Evolutionary conservation across 2,329 filamentous ascomycete species (phyloP), one percentile per base, ranked within the genome.

Genomic region (Paracamarosporium sp.): DNA sequence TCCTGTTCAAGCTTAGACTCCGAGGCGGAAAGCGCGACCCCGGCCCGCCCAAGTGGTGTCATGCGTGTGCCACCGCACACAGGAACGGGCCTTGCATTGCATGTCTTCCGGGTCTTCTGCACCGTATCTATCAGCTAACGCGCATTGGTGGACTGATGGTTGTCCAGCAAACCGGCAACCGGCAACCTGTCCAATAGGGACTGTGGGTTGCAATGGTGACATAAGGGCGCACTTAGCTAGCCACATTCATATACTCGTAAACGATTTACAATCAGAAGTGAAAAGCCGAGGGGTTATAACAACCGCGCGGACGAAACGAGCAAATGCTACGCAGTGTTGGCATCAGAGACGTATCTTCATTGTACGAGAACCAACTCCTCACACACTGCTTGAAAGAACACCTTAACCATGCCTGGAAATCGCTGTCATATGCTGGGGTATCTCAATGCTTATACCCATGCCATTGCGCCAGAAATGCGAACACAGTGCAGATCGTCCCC

Each of bases 371-470:
- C 15, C 12, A 38, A 27, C 9, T n/a, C n/a, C 4, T 22, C 31
- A 25, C 25, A 41, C 24, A 24, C 15, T 40, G 20, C 27, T 30
- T 31, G 12, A 35, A 51, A 30, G 25, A 51, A 41, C 27, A 31
- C 48, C 24, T 52, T 11, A 25, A 13, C n/a, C 3, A 52, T 7
- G 38, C 20, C 30, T 28, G n/a, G 22, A 53, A 45, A 17, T n/a
- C 40, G 40, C 41, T 45, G 17, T 40, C 27, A 36, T n/a, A 53
- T 45, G 50, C 40, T 30, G 40, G 50, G 50, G 48, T 51, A 51
- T 51, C 31, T 36, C 48, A 40, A 50, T 40, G 48, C 48, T 51
- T 25, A 51, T 41, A 36, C 48, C 48, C 35, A 51, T 31, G 24
- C 48, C 48, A 7, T 41, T 51, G 36, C 48, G 48, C 48, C 48